phyloP scores from a whole-genome alignment of 257 asterid species.

The Lycium barbarum region DNA sequence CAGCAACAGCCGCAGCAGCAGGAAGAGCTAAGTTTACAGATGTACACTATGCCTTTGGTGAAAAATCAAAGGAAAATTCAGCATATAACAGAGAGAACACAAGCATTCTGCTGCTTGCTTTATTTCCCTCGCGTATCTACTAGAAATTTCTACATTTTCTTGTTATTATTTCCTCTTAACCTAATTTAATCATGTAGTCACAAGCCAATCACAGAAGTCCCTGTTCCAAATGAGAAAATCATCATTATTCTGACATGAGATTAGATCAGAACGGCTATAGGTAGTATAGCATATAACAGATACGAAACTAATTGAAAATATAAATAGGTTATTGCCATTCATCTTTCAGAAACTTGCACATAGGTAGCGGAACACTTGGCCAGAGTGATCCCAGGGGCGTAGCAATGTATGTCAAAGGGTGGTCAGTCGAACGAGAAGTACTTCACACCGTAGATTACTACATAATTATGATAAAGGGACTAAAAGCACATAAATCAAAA shows the following conservation, averaged over 20 bases:
- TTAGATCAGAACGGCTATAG: neutral
- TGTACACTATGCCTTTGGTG: neutral
- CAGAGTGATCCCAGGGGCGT: neutral
- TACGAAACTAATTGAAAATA: neutral
- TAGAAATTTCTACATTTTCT: neutral
- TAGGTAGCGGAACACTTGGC: neutral
- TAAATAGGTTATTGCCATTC: neutral
- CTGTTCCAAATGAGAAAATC: neutral
- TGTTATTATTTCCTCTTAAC: neutral
- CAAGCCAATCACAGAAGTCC: slow-evolving; percentile 25
- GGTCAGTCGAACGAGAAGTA: too few species aligned
- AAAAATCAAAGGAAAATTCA: neutral
- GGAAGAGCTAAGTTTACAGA: neutral
- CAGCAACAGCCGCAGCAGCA: too few species aligned
- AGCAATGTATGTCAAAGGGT: too few species aligned
- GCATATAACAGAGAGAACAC: neutral
- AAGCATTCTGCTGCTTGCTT: neutral
- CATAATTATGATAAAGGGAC: too few species aligned
- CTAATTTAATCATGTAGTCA: slow-evolving; percentile 5
- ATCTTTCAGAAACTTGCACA: neutral
- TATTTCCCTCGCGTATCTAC: neutral
- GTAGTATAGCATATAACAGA: neutral
- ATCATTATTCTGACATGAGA: neutral
- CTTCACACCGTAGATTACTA: too few species aligned
- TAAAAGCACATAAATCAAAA: too few species aligned